phyloP scores from a whole-genome alignment of 495 filamentous ascomycete genomes.

The Trichoderma gamsii region DNA sequence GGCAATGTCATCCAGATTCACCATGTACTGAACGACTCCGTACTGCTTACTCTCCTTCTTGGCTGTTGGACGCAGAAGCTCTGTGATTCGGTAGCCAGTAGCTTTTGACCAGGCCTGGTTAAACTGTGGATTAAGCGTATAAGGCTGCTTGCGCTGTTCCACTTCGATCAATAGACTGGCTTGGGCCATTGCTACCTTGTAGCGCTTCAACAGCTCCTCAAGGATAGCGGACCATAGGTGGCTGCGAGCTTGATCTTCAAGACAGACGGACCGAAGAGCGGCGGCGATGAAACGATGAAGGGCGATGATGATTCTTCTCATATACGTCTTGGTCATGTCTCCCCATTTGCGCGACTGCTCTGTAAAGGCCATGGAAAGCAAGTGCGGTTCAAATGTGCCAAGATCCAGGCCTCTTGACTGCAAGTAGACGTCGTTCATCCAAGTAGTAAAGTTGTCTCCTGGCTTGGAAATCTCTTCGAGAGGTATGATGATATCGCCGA shows the following conservation, averaged over 20 bases:
- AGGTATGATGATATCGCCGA: background rate
- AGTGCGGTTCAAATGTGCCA: conserved; percentile 21
- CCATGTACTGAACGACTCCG: conserved; percentile 15
- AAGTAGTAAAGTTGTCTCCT: conserved; percentile 16
- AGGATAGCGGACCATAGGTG: conserved; percentile 13
- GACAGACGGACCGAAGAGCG: conserved; percentile 18
- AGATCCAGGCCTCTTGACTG: conserved; percentile 27
- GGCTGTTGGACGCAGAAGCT: conserved; percentile 16
- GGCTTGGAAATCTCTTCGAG: conserved; percentile 16
- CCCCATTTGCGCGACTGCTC: conserved; percentile 25
- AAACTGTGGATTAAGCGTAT: background rate
- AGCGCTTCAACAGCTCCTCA: background rate
- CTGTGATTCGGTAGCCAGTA: conserved; percentile 12
- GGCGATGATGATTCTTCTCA: conserved; percentile 20
- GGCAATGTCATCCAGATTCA: conserved; percentile 20
- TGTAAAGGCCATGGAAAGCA: conserved; percentile 21
- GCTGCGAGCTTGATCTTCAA: conserved; percentile 17
- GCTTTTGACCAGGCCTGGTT: background rate
- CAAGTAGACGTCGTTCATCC: conserved; percentile 23
- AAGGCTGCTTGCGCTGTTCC: background rate
- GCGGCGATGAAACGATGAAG: conserved; percentile 23
- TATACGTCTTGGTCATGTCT: conserved; percentile 19
- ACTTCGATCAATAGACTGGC: background rate
- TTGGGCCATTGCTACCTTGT: background rate
- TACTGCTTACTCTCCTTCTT: conserved; percentile 18